Conservation (phyloP, 2,329 filamentous ascomycete species). For the Phoma sp. region DNA sequence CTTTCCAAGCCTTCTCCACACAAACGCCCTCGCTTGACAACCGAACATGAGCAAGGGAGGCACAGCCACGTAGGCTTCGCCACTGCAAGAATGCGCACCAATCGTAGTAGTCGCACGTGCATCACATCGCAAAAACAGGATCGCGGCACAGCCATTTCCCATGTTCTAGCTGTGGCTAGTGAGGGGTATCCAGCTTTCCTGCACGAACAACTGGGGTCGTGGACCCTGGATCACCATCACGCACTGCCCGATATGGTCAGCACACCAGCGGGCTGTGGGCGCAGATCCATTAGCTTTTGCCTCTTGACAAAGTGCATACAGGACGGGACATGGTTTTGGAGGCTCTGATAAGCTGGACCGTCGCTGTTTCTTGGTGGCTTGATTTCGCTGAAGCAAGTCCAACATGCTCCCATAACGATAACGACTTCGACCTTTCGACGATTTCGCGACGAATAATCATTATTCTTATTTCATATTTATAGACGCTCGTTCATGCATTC, state of each 20-base stretch:
- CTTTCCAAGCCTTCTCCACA: conserved; percentile 15
- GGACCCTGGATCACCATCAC: conserved; percentile 37
- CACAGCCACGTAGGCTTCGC: conserved; percentile 16
- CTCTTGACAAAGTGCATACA: conserved; percentile 24
- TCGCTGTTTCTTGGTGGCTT: conserved; percentile 14
- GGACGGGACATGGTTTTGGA: conserved; percentile 23
- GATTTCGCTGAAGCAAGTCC: conserved; percentile 4
- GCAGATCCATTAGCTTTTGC: conserved; percentile 33
- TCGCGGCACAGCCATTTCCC: conserved; percentile 20
- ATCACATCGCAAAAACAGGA: conserved; percentile 7
- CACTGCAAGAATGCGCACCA: conserved; percentile 4
- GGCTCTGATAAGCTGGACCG: conserved; percentile 15
- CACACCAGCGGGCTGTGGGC: conserved; percentile 28
- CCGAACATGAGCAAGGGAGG: conserved; percentile 6
- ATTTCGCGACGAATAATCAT: conserved; percentile 11
- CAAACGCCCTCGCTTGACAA: conserved; percentile 11
- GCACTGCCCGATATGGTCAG: conserved; percentile 21
- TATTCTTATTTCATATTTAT: conserved; percentile 8
- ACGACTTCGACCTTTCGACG: conserved; percentile 11
- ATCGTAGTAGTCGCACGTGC: conserved; percentile 10
- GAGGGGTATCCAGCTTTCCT: conserved; percentile 29
- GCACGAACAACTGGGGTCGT: conserved; percentile 18
- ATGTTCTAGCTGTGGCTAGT: conserved; percentile 39
- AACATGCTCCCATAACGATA: conserved; percentile 27
- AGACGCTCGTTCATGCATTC: conserved; percentile 31